Conservation (phyloP, 2,329 filamentous ascomycete species). For the Coleophoma cylindrospora region DNA sequence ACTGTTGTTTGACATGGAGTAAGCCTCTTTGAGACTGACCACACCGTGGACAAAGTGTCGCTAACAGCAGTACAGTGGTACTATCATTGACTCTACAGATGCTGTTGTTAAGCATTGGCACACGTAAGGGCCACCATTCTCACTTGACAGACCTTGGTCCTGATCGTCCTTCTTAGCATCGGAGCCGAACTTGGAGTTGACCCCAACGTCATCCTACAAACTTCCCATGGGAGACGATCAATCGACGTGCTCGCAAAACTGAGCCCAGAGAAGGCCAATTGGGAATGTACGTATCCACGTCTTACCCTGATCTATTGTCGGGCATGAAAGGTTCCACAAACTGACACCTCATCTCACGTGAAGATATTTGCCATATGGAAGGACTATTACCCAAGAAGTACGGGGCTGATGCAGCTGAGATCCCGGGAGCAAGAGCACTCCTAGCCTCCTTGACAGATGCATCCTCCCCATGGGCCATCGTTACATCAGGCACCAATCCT, state of each 20-base stretch:
- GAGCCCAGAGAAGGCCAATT: conserved; percentile 80
- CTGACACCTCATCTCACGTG: neutral
- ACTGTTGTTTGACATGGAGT: conserved; percentile 61
- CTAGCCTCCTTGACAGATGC: conserved; percentile 41
- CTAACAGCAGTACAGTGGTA: conserved; percentile 39
- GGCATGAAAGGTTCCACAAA: no score
- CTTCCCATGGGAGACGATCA: conserved; percentile 83
- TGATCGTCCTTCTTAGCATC: conserved; percentile 44
- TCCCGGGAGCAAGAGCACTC: conserved; percentile 70
- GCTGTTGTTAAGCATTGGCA: conserved; percentile 78
- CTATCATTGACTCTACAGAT: conserved; percentile 75
- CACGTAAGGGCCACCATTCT: conserved; percentile 22
- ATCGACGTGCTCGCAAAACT: conserved; percentile 82
- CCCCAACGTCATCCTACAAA: conserved; percentile 79
- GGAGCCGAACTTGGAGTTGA: conserved; percentile 80
- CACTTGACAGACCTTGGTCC: neutral
- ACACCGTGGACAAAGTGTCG: no score
- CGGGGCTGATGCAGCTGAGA: conserved; percentile 74
- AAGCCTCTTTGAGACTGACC: neutral
- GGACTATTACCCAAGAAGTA: conserved; percentile 70
- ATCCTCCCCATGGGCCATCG: conserved; percentile 68
- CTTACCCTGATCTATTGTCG: neutral
- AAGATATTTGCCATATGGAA: conserved; percentile 78
- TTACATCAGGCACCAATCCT: conserved; percentile 65
- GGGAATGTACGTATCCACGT: conserved; percentile 62